Conservation (phyloP, 441 rosid genomes). For the Aquilaria agallochum region DNA sequence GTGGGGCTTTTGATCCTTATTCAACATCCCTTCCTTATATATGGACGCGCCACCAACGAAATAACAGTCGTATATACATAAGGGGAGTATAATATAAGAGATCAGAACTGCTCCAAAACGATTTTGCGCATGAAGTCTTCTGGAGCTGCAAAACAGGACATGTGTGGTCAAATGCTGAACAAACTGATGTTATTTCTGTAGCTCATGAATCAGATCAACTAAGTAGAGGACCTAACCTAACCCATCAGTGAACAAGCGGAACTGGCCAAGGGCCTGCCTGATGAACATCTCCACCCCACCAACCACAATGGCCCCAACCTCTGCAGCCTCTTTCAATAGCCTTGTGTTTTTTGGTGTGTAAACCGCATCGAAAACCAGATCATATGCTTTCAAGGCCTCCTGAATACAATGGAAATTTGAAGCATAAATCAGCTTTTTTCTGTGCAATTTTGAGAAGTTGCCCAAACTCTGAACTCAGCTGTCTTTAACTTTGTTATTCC, state of each 20-base stretch:
- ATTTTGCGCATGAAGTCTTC: slow-evolving; percentile 42
- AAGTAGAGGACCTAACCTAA: slow-evolving; percentile 16
- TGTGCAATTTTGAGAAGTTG: not conserved
- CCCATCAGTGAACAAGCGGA: slow-evolving; percentile 37
- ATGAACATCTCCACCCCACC: slow-evolving; percentile 35
- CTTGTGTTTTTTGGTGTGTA: slow-evolving; percentile 29
- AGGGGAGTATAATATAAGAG: not conserved
- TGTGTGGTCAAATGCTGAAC: too few species aligned
- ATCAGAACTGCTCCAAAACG: slow-evolving; percentile 34
- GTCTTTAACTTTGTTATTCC: too few species aligned
- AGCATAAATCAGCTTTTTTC: not conserved
- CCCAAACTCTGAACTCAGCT: too few species aligned
- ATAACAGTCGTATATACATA: too few species aligned
- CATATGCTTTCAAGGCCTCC: slow-evolving; percentile 24
- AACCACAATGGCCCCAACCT: slow-evolving; percentile 22
- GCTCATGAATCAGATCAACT: not conserved
- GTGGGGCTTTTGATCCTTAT: too few species aligned
- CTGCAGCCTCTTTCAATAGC: slow-evolving; percentile 25
- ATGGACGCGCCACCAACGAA: not conserved
- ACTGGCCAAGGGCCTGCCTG: slow-evolving; percentile 28
- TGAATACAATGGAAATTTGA: slow-evolving; percentile 10
- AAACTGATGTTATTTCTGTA: not conserved
- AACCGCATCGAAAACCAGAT: slow-evolving; percentile 28
- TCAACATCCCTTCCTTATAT: too few species aligned
- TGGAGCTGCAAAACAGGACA: slow-evolving; percentile 24